These are phyloP conservation scores for Boletus smithii DNA, from an alignment of 1,284 basidiomycete species.

Conservation along the genomic window DNA sequence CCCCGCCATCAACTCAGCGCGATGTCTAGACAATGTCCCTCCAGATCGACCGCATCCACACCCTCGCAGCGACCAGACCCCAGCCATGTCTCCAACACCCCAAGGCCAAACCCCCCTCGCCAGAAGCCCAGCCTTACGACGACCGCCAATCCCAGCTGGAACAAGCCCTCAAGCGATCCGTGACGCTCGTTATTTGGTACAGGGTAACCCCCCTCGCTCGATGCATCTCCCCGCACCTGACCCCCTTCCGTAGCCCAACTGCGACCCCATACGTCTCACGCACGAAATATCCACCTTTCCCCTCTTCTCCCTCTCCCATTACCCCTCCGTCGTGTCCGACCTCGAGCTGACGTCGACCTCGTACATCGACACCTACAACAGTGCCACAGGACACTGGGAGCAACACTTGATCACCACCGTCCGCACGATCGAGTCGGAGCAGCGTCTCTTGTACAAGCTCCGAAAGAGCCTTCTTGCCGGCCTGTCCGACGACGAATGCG, in stretches of 20 bases:
- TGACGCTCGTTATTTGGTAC: slow-evolving; percentile 68
- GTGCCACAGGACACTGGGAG: slow-evolving; percentile 54
- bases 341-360: slow-evolving; percentile 48
- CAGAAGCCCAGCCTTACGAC: too few species aligned
- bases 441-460: slow-evolving; percentile 55
- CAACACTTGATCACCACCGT: slow-evolving; percentile 46
- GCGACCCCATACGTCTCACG: slow-evolving; percentile 58
- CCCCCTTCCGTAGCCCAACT: slow-evolving; percentile 42
- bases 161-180: slow-evolving; percentile 38
- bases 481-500: slow-evolving; percentile 54
- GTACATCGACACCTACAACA: slow-evolving; percentile 60
- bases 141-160: slow-evolving; percentile 32
- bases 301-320: slow-evolving; percentile 55
- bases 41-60: slow-evolving; percentile 30
- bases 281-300: slow-evolving; percentile 61
- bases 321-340: slow-evolving; percentile 49
- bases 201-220: slow-evolving; percentile 38
- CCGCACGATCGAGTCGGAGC: slow-evolving; percentile 41
- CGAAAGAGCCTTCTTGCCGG: slow-evolving; percentile 56
- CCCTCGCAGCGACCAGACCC: slow-evolving; percentile 20
- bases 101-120: slow-evolving; percentile 13
- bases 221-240: background rate
- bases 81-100: slow-evolving; percentile 11
- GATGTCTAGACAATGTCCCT: slow-evolving; percentile 22
- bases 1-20: slow-evolving; percentile 7